phyloP scores from a whole-genome alignment of 768 basidiomycete species.

The Auricularia auricula-judae region DNA sequence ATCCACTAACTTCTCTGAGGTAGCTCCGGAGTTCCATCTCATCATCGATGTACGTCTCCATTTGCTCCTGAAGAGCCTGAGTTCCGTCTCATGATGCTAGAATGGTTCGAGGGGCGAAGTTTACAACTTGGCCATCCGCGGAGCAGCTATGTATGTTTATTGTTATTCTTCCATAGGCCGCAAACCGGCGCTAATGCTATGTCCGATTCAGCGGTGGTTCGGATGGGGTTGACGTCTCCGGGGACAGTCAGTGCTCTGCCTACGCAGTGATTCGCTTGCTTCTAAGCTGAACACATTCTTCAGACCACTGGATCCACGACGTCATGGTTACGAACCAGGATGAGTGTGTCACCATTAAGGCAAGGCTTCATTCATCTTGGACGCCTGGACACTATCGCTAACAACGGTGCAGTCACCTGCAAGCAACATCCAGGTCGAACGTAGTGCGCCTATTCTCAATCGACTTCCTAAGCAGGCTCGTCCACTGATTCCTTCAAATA shows the following conservation, averaged over 20 bases:
- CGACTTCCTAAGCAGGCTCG: too few relatives aligned
- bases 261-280: background rate
- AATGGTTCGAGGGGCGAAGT: slow-evolving; percentile 9
- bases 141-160: background rate
- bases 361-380: background rate
- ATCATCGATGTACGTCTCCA: background rate
- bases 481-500: background rate
- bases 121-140: slow-evolving; percentile 9
- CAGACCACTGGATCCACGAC: slow-evolving; percentile 10
- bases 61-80: background rate
- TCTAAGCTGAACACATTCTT: slow-evolving; percentile 1
- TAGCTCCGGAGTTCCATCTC: slow-evolving; percentile 5
- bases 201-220: background rate
- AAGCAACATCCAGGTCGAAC: slow-evolving; percentile 7
- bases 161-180: background rate
- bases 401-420: slow-evolving; percentile 1
- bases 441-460: background rate
- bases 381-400: background rate
- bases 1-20: background rate
- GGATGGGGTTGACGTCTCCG: background rate
- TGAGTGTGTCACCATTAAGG: slow-evolving; percentile 9
- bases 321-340: slow-evolving; percentile 8
- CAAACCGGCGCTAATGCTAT: too few relatives aligned
- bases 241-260: background rate
- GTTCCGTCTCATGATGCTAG: slow-evolving; percentile 6